phyloP scores from a whole-genome alignment of 148 eudicot species.

The Camellia sinensis region DNA sequence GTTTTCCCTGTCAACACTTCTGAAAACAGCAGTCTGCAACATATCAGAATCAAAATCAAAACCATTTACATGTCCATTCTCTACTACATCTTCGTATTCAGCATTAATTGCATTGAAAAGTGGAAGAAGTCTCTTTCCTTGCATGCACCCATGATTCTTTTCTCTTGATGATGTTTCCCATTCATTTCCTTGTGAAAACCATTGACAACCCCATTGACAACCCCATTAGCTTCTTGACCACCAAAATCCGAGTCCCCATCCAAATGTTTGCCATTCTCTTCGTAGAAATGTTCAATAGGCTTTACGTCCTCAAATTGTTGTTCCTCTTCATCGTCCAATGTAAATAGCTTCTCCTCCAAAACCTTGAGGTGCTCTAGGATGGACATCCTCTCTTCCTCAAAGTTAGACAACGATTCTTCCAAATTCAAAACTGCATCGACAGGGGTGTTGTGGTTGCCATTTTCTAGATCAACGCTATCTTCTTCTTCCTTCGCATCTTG shows the following conservation, averaged over 20 bases:
- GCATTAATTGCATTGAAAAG: conserved; percentile 56
- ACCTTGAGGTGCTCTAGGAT: conserved; percentile 79
- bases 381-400: conserved; percentile 86
- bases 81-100: conserved; percentile 37
- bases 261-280: conserved; percentile 39
- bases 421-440: conserved; percentile 44
- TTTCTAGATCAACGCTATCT: conserved; percentile 39
- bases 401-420: conserved; percentile 23
- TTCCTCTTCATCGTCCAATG: conserved; percentile 53
- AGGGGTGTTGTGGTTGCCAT: conserved; percentile 58
- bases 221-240: conserved; percentile 30
- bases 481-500: conserved; percentile 69
- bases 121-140: conserved; percentile 81
- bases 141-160: conserved; percentile 42
- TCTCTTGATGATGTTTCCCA: conserved; percentile 51
- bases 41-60: conserved; percentile 11
- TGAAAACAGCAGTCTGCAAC: conserved; percentile 1
- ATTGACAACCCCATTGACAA: conserved; percentile 40
- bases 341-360: conserved; percentile 80
- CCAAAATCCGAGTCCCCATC: conserved; percentile 20
- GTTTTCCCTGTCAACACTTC: conserved; percentile 48
- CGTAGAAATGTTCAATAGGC: conserved; percentile 9
- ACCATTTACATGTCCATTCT: conserved; percentile 26
- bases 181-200: conserved; percentile 41
- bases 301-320: conserved; percentile 39